phyloP scores from a whole-genome alignment of 2,329 filamentous ascomycete genomes.

The Fusarium goolgardi region DNA sequence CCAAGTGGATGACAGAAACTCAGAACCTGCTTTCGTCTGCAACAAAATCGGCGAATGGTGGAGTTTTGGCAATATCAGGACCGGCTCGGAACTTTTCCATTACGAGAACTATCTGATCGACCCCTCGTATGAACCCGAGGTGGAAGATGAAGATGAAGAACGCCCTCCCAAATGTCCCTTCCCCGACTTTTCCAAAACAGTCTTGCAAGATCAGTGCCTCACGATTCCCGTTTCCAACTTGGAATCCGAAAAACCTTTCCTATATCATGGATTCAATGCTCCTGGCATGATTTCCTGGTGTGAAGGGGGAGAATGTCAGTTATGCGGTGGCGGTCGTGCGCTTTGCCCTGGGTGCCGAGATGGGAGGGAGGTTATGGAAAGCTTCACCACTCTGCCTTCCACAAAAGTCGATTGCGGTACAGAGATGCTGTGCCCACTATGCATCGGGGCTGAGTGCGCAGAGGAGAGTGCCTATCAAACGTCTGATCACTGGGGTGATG shows the following conservation, averaged over 20 bases:
- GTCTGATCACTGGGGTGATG: too few relatives aligned
- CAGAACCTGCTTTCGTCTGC: background rate
- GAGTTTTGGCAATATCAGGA: background rate
- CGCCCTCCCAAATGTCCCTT: background rate
- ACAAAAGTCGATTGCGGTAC: fast-evolving
- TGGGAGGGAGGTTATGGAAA: background rate
- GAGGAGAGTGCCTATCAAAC: fast-evolving
- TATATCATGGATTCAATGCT: fast-evolving
- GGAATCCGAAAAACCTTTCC: background rate
- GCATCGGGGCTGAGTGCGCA: background rate
- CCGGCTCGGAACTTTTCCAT: fast-evolving
- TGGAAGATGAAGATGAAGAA: fast-evolving
- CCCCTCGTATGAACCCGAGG: background rate
- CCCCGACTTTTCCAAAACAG: background rate
- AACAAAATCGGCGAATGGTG: background rate
- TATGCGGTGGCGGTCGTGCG: background rate
- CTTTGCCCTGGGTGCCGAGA: background rate
- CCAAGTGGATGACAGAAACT: fast-evolving
- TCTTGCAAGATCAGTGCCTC: background rate
- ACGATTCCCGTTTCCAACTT: background rate
- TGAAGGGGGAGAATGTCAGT: background rate
- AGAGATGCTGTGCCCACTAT: background rate
- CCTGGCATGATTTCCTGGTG: background rate
- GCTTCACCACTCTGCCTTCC: fast-evolving
- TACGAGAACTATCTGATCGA: background rate